A percentile compares a stretch with the other conserved stretches of the same genome.
These are phyloP conservation scores for Claviceps sp. DNA, from an alignment of 2,329 filamentous ascomycete species.

Conservation along the genomic window DNA sequence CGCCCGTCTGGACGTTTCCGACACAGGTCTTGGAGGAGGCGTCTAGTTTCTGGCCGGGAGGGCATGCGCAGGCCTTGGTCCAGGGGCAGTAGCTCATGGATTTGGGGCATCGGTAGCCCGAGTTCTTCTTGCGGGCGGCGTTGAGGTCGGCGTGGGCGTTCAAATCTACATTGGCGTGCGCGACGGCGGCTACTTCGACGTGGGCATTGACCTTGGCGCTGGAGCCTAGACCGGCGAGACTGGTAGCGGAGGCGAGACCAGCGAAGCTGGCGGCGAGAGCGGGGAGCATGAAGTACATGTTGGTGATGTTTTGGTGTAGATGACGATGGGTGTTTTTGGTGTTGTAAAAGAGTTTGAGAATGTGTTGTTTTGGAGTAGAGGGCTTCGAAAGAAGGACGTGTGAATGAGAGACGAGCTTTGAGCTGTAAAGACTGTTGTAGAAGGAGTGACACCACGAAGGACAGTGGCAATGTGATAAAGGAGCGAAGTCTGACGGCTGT, in stretches of 20 bases:
- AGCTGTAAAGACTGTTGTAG: too few species aligned
- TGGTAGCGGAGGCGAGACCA: conserved; percentile 9
- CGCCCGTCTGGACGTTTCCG: conserved; percentile 15
- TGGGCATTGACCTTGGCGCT: conserved; percentile 2
- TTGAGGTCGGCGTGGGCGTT: conserved; percentile 5
- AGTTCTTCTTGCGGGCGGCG: conserved; percentile 10
- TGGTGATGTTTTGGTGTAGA: conserved; percentile 2
- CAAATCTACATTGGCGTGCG: conserved; percentile 2
- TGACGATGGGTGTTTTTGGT: too few species aligned
- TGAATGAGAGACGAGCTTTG: too few species aligned
- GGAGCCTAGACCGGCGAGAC: conserved; percentile 16
- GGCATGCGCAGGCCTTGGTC: conserved; percentile 29
- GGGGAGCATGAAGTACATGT: conserved; percentile 19
- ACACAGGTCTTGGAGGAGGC: conserved; percentile 14
- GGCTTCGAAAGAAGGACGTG: too few species aligned
- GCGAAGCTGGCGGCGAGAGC: conserved; percentile 16
- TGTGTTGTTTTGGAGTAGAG: not conserved
- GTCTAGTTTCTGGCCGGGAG: conserved; percentile 27
- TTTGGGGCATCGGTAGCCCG: conserved; percentile 18
- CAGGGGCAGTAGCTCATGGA: conserved; percentile 25
- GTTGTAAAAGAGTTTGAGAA: not conserved
- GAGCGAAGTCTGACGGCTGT: too few species aligned
- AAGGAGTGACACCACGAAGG: too few species aligned
- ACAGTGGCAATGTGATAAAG: too few species aligned
- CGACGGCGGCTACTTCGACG: conserved; percentile 6